Conservation (phyloP, 2,329 filamentous ascomycete species). For the Apiospora kogelbergensis region DNA sequence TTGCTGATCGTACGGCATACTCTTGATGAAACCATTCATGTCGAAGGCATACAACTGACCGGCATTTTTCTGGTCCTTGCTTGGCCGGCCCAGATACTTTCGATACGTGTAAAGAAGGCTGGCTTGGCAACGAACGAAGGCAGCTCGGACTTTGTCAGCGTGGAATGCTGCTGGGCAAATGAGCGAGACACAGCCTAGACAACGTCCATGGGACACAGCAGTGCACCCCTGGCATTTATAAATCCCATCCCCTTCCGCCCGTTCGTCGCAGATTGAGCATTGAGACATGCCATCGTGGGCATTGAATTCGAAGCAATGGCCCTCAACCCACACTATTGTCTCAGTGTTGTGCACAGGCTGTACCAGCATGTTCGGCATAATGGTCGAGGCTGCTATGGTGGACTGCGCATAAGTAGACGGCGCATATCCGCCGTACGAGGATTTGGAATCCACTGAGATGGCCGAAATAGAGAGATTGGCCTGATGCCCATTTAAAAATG, state of each 20-base stretch:
- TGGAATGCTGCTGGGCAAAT: conserved; percentile 65
- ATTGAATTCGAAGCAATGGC: conserved; percentile 74
- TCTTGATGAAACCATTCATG: conserved; percentile 64
- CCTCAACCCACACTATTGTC: conserved; percentile 80
- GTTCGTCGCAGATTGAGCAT: conserved; percentile 77
- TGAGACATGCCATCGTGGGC: conserved; percentile 57
- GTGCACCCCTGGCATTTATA: conserved; percentile 72
- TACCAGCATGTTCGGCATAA: conserved; percentile 82
- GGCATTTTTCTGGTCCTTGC: conserved; percentile 58
- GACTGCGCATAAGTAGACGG: conserved; percentile 83
- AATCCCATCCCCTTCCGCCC: conserved; percentile 68
- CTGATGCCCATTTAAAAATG: conserved; percentile 69
- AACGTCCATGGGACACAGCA: conserved; percentile 57
- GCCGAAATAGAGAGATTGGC: conserved; percentile 60
- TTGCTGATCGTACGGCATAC: conserved; percentile 64
- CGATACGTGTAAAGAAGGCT: conserved; percentile 66
- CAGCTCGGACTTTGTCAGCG: conserved; percentile 59
- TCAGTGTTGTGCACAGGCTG: conserved; percentile 79
- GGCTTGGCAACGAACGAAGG: conserved; percentile 66
- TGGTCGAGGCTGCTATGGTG: conserved; percentile 80
- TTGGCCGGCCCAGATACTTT: conserved; percentile 60
- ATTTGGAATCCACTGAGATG: conserved; percentile 63
- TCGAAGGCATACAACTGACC: conserved; percentile 65
- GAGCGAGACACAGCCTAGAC: conserved; percentile 62
- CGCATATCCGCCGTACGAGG: conserved; percentile 74